phyloP scores from a whole-genome alignment of 2,329 filamentous ascomycete genomes.

The Juglanconis juglandina region DNA sequence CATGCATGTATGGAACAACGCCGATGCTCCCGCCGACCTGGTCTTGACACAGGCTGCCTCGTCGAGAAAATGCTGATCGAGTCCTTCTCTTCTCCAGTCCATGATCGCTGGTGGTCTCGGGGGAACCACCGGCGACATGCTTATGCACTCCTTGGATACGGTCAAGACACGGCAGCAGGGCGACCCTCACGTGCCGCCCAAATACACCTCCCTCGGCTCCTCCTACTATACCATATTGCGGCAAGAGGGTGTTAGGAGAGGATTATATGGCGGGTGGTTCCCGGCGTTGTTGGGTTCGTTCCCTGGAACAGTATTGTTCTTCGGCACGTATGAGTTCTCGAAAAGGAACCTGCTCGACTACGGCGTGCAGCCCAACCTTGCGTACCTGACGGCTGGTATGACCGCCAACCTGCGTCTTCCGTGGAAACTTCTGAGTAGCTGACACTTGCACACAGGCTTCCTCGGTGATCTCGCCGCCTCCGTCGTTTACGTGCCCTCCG shows the following conservation, averaged over 20 bases:
- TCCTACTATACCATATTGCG: conserved; percentile 91
- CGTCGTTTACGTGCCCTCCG: conserved; percentile 91
- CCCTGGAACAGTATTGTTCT: conserved; percentile 90
- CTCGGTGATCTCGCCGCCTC: conserved; percentile 89
- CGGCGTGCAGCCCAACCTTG: conserved; percentile 75
- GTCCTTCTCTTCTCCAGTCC: conserved; percentile 50
- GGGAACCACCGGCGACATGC: conserved; percentile 88
- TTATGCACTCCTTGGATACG: conserved; percentile 98
- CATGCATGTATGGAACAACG: conserved; percentile 52
- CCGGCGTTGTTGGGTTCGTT: conserved; percentile 91
- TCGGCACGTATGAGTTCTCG: conserved; percentile 93
- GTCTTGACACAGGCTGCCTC: conserved; percentile 1
- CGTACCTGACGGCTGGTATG: conserved; percentile 80
- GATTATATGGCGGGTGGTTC: conserved; percentile 88
- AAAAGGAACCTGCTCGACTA: conserved; percentile 84
- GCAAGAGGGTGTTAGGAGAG: conserved; percentile 82
- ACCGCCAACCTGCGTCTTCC: not conserved
- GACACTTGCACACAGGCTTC: conserved; percentile 59
- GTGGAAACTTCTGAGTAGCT: not conserved
- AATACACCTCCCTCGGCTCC: conserved; percentile 84
- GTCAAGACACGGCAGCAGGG: conserved; percentile 98
- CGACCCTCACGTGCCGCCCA: conserved; percentile 87
- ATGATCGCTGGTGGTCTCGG: conserved; percentile 95
- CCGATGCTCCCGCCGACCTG: conserved; percentile 1
- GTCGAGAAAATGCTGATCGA: conserved; percentile 13